Evolutionary conservation across 2,329 filamentous ascomycete species (phyloP).

Genomic region (Penicillium freii): DNA sequence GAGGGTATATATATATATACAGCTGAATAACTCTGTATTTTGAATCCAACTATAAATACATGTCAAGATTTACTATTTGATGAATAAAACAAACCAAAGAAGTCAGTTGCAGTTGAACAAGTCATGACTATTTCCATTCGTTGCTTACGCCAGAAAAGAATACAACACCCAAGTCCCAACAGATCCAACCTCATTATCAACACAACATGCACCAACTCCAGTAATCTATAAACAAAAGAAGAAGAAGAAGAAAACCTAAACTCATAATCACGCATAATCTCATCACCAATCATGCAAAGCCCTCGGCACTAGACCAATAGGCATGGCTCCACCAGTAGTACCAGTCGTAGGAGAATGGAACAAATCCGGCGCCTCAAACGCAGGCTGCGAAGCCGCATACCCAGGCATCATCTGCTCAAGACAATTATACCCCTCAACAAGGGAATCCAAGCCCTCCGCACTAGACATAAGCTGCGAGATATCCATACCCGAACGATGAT

Average conservation of each 20-base stretch:
- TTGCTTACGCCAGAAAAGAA: neutral
- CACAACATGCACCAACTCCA: neutral
- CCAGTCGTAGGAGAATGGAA: constrained; percentile 17
- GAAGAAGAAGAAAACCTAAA: too few relatives aligned
- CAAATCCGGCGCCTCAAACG: constrained; percentile 18
- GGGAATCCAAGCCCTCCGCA: constrained; percentile 19
- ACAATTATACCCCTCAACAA: constrained; percentile 26
- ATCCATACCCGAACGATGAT: constrained; percentile 17
- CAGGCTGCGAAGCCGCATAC: constrained; percentile 16
- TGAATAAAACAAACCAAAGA: neutral
- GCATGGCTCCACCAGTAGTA: constrained; percentile 24
- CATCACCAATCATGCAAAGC: constrained; percentile 25
- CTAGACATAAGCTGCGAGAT: constrained; percentile 25
- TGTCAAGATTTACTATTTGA: neutral
- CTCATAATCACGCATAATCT: neutral
- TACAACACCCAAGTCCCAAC: neutral
- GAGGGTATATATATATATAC: neutral
- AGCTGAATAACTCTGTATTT: neutral
- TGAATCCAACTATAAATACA: neutral
- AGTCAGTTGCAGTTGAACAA: neutral
- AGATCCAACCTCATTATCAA: neutral
- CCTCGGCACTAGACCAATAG: constrained; percentile 23
- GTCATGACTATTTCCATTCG: neutral
- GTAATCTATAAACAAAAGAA: neutral
- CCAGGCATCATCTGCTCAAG: constrained; percentile 29